Base-by-base conservation (phyloP, 208 protist genomes). In the Acanthamoeba divionensis region DNA sequence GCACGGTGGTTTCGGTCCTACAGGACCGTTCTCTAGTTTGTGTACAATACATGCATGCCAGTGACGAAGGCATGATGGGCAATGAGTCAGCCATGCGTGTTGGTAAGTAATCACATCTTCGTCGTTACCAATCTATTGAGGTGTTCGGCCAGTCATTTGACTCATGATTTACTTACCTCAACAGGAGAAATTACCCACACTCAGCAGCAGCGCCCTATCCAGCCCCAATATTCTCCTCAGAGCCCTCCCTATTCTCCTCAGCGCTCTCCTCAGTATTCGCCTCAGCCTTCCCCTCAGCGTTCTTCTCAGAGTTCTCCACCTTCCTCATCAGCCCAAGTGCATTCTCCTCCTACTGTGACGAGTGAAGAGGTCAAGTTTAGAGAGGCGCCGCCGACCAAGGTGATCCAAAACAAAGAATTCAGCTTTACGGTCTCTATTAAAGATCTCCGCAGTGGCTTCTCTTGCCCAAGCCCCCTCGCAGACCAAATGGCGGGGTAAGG, bases 351-450 rank as follows among this genome's bases (percentile, higher is more conserved):
- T 36, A 12, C 26, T 26, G 54, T 52, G 15, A 45, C 44, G 0
- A 18, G 24, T 8, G 79, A 87, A 21, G 52, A 45, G 21, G 33
- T 87, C 21, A 5, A 41, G 48, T 87, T 87, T 60, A 87, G 79
- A 36, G 79, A 87, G 79, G 41, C 79, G 3, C 79, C 79, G 12
- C 79, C 79, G 26, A 15, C 55, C 54, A 87, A 87, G 79, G 69
- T 52, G 63, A 69, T 29, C 63, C 55, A n/a, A n/a, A n/a, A n/a
- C n/a, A n/a, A n/a, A n/a, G n/a, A n/a, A n/a, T n/a, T n/a, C n/a
- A n/a, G n/a, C 57, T 87, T 87, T 60, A 87, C 54, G 1, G 55
- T 87, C 8, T 55, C 71, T 6, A 31, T 82, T 18, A 82, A 82
- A 45, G 44, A 44, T 60, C 18, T 87, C 10, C 48, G 54, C 79